A percentile compares a stretch with the other conserved stretches of the same genome.
phyloP scores from a whole-genome alignment of 2,329 filamentous ascomycete species.

The Tolypocladium nubicola region DNA sequence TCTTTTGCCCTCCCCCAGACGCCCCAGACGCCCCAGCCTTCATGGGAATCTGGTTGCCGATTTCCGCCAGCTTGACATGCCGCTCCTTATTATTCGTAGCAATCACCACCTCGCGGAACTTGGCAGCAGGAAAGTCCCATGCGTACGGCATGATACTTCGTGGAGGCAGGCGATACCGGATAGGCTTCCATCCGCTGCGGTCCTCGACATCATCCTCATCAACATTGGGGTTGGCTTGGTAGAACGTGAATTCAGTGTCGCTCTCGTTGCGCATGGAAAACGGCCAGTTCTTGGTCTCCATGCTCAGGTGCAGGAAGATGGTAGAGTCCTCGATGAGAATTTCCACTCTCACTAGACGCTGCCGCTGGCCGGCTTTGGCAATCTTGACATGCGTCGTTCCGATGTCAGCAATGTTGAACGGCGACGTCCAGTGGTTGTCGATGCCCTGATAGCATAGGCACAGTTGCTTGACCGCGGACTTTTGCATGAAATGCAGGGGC shows the following conservation, averaged over 20 bases:
- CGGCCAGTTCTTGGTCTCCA: conserved; percentile 93
- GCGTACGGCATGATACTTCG: conserved; percentile 99
- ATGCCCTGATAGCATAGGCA: conserved; percentile 88
- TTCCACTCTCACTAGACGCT: conserved; percentile 79
- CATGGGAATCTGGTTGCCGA: conserved; percentile 92
- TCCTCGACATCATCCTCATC: conserved; percentile 84
- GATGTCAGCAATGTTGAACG: conserved; percentile 93
- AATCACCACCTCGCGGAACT: conserved; percentile 86
- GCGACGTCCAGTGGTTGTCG: conserved; percentile 95
- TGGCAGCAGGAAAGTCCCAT: conserved; percentile 98
- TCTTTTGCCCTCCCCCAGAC: conserved; percentile 62
- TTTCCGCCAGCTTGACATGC: conserved; percentile 90
- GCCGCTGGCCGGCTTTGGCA: conserved; percentile 79
- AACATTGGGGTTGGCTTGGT: conserved; percentile 84
- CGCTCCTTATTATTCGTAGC: conserved; percentile 45
- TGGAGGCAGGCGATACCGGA: conserved; percentile 83
- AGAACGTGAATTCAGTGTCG: conserved; percentile 93
- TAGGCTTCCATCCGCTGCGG: conserved; percentile 79
- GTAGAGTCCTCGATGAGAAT: conserved; percentile 88
- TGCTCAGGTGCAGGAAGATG: conserved; percentile 81
- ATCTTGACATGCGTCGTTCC: conserved; percentile 91
- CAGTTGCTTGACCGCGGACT: conserved; percentile 73
- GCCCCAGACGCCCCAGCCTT: conserved; percentile 69
- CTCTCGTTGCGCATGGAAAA: conserved; percentile 99
- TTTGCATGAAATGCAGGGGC: conserved; percentile 82